These are phyloP conservation scores for Entomortierella parvispora DNA, from an alignment of 192 early-diverging fungal genomes.

Conservation along the genomic window DNA sequence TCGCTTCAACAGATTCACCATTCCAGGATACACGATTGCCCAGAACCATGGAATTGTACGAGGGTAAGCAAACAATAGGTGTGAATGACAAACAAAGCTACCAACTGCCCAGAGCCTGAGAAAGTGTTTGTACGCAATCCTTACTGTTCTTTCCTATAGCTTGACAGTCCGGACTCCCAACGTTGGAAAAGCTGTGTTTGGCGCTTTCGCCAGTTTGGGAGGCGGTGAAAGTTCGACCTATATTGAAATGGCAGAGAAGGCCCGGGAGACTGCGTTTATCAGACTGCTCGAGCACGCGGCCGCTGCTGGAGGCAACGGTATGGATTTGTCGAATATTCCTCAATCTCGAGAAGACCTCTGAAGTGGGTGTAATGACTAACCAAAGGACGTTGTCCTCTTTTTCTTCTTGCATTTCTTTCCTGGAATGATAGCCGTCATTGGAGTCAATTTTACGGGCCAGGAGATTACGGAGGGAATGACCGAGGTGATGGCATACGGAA, in stretches of 20 bases:
- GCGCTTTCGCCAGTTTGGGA: slow-evolving; percentile 44
- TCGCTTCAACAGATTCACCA: slow-evolving; percentile 27
- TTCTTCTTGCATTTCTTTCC: neutral
- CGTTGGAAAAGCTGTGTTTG: slow-evolving; percentile 47
- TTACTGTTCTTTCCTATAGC: neutral
- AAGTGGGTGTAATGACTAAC: too few species aligned
- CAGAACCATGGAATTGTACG: slow-evolving; percentile 46
- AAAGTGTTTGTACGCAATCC: neutral
- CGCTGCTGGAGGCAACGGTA: slow-evolving; percentile 47
- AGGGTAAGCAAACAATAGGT: slow-evolving; percentile 21
- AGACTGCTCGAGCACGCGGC: slow-evolving; percentile 47
- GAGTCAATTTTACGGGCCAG: slow-evolving; percentile 31
- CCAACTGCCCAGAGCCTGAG: neutral
- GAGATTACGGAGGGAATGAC: slow-evolving; percentile 43
- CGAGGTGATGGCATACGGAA: slow-evolving; percentile 48
- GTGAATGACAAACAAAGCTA: neutral
- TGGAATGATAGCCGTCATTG: slow-evolving; percentile 25
- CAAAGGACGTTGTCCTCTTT: neutral
- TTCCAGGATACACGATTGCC: slow-evolving; percentile 30
- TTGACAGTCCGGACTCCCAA: slow-evolving; percentile 44
- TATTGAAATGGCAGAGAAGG: slow-evolving; percentile 52
- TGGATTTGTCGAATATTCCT: neutral
- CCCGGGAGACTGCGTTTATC: slow-evolving; percentile 49
- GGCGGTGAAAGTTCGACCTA: slow-evolving; percentile 45
- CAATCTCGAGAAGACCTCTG: too few species aligned